Evolutionary conservation across 352 stramenopile species (phyloP), one percentile per base, ranked within the genome.

Genomic region (Phytophthora syringae): DNA sequence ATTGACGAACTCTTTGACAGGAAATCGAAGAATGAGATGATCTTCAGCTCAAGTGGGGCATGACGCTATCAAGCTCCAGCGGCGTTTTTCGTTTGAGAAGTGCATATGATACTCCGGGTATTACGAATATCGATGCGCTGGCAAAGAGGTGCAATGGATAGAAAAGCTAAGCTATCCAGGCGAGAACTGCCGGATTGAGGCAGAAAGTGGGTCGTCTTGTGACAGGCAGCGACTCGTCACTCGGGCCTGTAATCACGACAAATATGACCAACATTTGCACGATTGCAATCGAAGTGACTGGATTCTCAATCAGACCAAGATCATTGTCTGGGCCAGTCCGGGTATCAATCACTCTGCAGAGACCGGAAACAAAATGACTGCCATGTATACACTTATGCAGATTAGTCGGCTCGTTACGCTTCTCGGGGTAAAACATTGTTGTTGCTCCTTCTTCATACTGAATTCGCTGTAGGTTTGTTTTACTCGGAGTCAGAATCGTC

Each of bases 401-500:
- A 54, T 66, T 50, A 27, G 22, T 66, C n/a, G 22, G 5, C 50
- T 27, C 28, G 49, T 53, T 52, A 60, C 47, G 18, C 42, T 62
- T 51, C 43, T 49, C 60, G 22, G 24, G 42, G 27, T 32, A 10
- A 32, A 9, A 10, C 27, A 32, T 9, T 45, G 25, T 10, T 56
- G 53, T 22, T 10, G 9, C 15, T 15, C 45, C 61, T 60, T 34
- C 61, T 60, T 43, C 39, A 72, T 57, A 72, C 28, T 56, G 32
- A 60, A 40, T 49, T 50, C 18, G 49, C 36, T 47, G 52, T 48
- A 36, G 36, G n/a, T n/a, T n/a, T n/a, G n/a, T n/a, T 59, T 57
- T 72, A 73, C 47, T 73, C 59, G 27, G 53, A 70, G 47, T 84
- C 74, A 34, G 75, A 72, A 36, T 77, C 77, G 6, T 74, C 83